Conservation (phyloP, 441 rosid genomes). For the Jatropha multifida region DNA sequence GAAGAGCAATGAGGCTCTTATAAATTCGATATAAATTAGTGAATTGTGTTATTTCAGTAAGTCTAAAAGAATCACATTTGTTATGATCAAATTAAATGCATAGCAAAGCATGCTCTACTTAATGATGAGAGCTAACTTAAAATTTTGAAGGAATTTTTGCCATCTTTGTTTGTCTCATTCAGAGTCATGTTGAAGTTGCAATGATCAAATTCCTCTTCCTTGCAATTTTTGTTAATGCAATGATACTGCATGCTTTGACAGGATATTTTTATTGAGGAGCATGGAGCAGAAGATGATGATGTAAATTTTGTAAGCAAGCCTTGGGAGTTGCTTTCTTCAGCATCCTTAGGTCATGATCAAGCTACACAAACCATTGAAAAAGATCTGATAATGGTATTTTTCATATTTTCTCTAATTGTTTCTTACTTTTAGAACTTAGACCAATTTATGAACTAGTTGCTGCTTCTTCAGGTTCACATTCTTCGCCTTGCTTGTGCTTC, state of each 20-base stretch:
- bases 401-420: constrained; percentile 20
- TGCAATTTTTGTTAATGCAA: constrained; percentile 6
- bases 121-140: not conserved
- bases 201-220: constrained; percentile 2
- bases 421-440: constrained; percentile 6
- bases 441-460: constrained; percentile 12
- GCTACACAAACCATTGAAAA: constrained; percentile 52
- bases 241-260: constrained; percentile 30
- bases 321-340: constrained; percentile 49
- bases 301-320: constrained; percentile 42
- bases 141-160: not conserved
- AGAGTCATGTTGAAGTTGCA: not conserved
- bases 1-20: not conserved
- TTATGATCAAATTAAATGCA: not conserved
- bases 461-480: constrained; percentile 66
- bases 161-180: not conserved
- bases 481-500: constrained; percentile 89
- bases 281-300: constrained; percentile 41
- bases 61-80: not conserved
- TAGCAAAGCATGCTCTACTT: not conserved
- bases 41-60: too few relatives aligned
- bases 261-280: constrained; percentile 37
- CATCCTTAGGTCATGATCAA: constrained; percentile 44
- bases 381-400: constrained; percentile 73
- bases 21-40: too few relatives aligned